phyloP scores from a whole-genome alignment of 2,329 filamentous ascomycete species.

The Pseudogymnoascus sp. region DNA sequence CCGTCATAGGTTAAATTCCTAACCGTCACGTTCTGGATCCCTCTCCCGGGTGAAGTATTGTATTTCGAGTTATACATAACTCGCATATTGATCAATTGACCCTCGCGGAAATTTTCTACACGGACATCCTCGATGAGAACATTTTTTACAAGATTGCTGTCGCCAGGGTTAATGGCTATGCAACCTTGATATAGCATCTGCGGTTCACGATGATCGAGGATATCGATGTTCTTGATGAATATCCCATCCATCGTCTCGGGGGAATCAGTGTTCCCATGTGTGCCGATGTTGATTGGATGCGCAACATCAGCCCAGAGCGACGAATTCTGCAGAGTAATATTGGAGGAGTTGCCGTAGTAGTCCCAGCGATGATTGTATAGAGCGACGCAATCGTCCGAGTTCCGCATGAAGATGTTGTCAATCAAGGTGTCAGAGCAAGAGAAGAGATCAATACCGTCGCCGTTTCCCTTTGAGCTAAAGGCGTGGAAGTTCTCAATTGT shows the following conservation, averaged over 20 bases:
- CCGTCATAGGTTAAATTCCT: slow-evolving; percentile 16
- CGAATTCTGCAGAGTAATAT: slow-evolving; percentile 28
- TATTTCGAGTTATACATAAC: slow-evolving; percentile 29
- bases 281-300: slow-evolving; percentile 30
- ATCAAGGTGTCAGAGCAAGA: background rate
- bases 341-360: slow-evolving; percentile 27
- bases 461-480: background rate
- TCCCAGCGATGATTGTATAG: slow-evolving; percentile 28
- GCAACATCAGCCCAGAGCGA: slow-evolving; percentile 27
- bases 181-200: slow-evolving; percentile 31
- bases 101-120: slow-evolving; percentile 26
- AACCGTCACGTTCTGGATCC: slow-evolving; percentile 15
- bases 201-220: slow-evolving; percentile 30
- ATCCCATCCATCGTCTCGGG: slow-evolving; percentile 28
- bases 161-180: slow-evolving; percentile 29
- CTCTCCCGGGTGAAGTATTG: slow-evolving; percentile 28
- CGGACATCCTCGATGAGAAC: slow-evolving; percentile 25
- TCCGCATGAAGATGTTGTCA: background rate
- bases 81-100: slow-evolving; percentile 29
- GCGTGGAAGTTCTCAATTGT: background rate
- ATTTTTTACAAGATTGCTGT: slow-evolving; percentile 27
- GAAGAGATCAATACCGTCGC: background rate
- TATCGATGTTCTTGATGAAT: slow-evolving; percentile 28
- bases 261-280: slow-evolving; percentile 23
- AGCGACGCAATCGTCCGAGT: slow-evolving; percentile 18